Percentiles rank a stretch among this genome's conserved stretches.
Conservation (phyloP, 495 filamentous ascomycete species). For the Neurospora hispaniola region DNA sequence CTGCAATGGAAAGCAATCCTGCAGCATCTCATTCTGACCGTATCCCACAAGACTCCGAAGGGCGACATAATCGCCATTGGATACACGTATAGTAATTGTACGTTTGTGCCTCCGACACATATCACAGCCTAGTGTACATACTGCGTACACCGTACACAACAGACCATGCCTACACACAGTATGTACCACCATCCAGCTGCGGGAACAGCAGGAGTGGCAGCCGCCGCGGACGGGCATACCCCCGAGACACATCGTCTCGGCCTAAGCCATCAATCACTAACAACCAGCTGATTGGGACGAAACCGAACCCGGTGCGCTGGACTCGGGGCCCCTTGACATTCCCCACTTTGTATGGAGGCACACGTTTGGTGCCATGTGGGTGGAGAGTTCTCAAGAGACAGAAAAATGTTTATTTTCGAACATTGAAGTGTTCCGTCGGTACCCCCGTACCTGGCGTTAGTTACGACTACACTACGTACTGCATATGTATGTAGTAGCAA, state of each 20-base stretch:
- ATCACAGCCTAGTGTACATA: background rate
- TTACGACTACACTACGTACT: background rate
- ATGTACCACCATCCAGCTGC: background rate
- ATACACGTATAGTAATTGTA: background rate
- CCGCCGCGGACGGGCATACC: background rate
- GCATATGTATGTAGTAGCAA: background rate
- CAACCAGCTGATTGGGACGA: background rate
- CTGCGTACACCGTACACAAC: background rate
- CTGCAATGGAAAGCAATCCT: background rate
- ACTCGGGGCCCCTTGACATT: background rate
- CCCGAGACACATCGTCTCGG: background rate
- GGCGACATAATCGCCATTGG: background rate
- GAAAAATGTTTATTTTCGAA: background rate
- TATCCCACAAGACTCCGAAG: background rate
- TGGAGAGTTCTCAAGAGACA: background rate
- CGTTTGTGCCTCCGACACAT: background rate
- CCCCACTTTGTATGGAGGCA: background rate
- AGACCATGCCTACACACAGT: background rate
- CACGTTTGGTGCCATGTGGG: background rate
- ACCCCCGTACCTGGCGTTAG: background rate
- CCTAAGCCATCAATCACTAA: background rate
- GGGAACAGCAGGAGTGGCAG: background rate
- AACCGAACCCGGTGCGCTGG: background rate
- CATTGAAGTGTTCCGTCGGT: background rate
- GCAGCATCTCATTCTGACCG: background rate